A percentile compares a stretch with the other conserved stretches of the same genome.
These are phyloP conservation scores for Nannizzia gypsea DNA, from an alignment of 2,329 filamentous ascomycete species.

Conservation along the genomic window DNA sequence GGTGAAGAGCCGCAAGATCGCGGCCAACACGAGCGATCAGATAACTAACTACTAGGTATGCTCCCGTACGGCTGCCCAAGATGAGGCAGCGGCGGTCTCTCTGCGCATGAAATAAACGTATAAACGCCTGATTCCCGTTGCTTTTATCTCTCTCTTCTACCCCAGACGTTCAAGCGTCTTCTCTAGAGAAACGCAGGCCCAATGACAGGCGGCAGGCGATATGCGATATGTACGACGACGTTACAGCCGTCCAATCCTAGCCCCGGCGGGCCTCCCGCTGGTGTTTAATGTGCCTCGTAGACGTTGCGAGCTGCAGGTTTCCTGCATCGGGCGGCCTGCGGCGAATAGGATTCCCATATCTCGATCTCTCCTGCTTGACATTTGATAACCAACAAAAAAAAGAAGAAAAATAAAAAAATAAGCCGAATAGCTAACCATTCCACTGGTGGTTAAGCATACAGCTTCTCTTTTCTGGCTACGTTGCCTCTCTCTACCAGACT, in stretches of 20 bases:
- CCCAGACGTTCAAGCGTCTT: constrained; percentile 4
- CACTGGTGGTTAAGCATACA: neutral
- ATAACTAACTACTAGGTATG: neutral
- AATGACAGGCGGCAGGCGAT: neutral
- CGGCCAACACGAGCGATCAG: neutral
- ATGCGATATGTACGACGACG: neutral
- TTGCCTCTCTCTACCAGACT: neutral
- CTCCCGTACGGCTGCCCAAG: constrained; percentile 22
- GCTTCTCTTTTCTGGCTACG: neutral
- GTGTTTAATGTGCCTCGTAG: neutral
- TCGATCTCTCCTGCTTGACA: neutral
- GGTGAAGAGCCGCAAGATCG: neutral
- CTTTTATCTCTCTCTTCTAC: constrained; percentile 3
- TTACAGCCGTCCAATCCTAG: neutral
- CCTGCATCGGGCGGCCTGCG: neutral
- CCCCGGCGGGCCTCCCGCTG: neutral
- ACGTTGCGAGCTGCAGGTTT: neutral
- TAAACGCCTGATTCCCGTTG: constrained; percentile 16
- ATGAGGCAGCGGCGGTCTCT: constrained; percentile 27
- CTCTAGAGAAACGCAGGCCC: neutral
- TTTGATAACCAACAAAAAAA: no score
- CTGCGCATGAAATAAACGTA: constrained; percentile 4
- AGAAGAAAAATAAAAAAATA: no score
- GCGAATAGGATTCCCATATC: neutral
- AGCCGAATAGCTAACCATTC: neutral